A percentile compares a stretch with the other conserved stretches of the same genome.
These are phyloP conservation scores for Mortierella alpina DNA, from an alignment of 192 early-diverging fungal species.

Conservation along the genomic window DNA sequence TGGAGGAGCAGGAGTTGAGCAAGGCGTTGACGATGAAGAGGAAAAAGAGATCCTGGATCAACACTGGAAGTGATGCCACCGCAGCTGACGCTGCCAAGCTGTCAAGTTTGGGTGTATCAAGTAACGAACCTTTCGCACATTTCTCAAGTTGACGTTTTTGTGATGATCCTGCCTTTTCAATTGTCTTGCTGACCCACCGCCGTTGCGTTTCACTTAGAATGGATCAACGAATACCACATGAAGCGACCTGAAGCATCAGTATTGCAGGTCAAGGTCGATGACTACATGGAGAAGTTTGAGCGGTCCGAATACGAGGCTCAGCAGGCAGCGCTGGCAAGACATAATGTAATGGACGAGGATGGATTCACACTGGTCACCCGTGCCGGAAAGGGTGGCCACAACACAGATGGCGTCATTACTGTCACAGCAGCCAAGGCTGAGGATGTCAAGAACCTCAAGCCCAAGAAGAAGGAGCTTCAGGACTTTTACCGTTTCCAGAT, in stretches of 20 bases:
- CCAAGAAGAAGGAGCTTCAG: conserved; percentile 83
- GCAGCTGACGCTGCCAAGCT: conserved; percentile 56
- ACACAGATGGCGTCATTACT: conserved; percentile 76
- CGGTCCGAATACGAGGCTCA: conserved; percentile 78
- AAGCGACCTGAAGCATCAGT: conserved; percentile 47
- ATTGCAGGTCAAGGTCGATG: conserved; percentile 75
- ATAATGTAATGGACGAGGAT: conserved; percentile 91
- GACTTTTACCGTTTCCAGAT: conserved; percentile 98
- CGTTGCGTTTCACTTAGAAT: conserved; percentile 26
- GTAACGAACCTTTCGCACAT: conserved; percentile 20
- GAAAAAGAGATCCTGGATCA: conserved; percentile 69
- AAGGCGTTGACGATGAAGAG: conserved; percentile 70
- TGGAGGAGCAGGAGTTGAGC: conserved; percentile 71
- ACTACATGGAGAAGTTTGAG: conserved; percentile 82
- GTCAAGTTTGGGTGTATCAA: conserved; percentile 60
- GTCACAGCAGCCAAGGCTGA: conserved; percentile 69
- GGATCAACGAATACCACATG: conserved; percentile 57
- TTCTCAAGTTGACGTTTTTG: background rate
- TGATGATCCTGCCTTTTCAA: background rate
- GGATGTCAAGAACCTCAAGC: conserved; percentile 66
- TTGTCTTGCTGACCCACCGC: background rate
- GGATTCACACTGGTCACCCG: conserved; percentile 90
- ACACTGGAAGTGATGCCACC: conserved; percentile 47
- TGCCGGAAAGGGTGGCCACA: conserved; percentile 70
- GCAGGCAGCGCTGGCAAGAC: conserved; percentile 68